phyloP scores from a whole-genome alignment of 129 eudicot species.

The Helianthus annuus region HanXRQr2.0-SUNRISE NC_035449.2:41335205-41335704 shows the following conservation, averaged over 20 bases:
- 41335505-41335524: not conserved
- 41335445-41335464: not conserved
- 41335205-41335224: not conserved
- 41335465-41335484: not conserved
- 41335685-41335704: not conserved
- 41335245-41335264: not conserved
- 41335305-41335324: not conserved
- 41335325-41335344: not conserved
- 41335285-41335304: not conserved
- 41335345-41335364: not conserved
- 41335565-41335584: not conserved
- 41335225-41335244: not conserved
- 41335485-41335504: not conserved
- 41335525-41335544: not conserved
- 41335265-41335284: not conserved
- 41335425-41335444: not conserved
- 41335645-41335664: slow-evolving; percentile 11
- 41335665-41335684: not conserved
- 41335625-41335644: not conserved
- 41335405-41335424: not conserved
- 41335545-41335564: not conserved
- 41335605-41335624: slow-evolving; percentile 2
- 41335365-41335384: not conserved
- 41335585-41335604: not conserved
- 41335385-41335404: not conserved